A percentile compares a stretch with the other conserved stretches of the same genome.
These are phyloP conservation scores for Plicaturopsis crispa DNA, from an alignment of 768 basidiomycete species.

Conservation along the genomic window DNA sequence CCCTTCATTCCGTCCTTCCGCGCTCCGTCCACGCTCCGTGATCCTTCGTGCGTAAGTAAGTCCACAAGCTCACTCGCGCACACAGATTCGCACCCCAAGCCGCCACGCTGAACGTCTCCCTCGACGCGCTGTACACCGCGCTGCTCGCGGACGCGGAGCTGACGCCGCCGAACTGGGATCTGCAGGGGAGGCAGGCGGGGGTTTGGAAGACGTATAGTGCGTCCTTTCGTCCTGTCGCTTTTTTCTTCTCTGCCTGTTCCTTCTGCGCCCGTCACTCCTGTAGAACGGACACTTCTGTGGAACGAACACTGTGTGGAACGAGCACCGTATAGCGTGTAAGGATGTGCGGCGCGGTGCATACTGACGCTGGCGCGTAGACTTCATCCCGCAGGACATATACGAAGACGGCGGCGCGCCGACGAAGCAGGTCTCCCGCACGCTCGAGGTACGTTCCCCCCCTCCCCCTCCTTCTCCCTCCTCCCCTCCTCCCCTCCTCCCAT, in stretches of 20 bases:
- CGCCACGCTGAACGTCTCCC: constrained; percentile 36
- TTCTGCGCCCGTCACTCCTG: too few species aligned
- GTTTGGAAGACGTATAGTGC: constrained; percentile 48
- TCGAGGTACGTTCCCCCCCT: constrained; percentile 26
- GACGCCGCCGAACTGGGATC: constrained; percentile 52
- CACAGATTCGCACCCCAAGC: constrained; percentile 48
- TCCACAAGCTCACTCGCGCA: too few species aligned
- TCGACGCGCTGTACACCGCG: constrained; percentile 44
- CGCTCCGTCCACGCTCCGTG: too few species aligned
- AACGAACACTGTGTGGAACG: constrained; percentile 2
- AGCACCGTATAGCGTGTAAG: too few species aligned
- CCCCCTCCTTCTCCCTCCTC: background rate
- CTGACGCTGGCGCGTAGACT: too few species aligned
- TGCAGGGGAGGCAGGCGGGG: constrained; percentile 52
- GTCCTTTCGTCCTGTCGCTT: constrained; percentile 4
- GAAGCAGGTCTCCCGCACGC: constrained; percentile 53
- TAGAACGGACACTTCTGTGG: constrained; percentile 13
- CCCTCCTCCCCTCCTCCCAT: too few species aligned
- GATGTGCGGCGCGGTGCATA: too few species aligned
- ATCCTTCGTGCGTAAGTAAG: too few species aligned
- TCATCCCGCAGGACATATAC: constrained; percentile 23
- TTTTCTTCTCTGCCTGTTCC: background rate
- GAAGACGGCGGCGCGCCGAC: constrained; percentile 45
- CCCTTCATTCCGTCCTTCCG: background rate
- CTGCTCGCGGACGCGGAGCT: constrained; percentile 52